These are phyloP conservation scores for Chlorophyllum brunneum DNA, from an alignment of 768 basidiomycete genomes.

Conservation along the genomic window DNA sequence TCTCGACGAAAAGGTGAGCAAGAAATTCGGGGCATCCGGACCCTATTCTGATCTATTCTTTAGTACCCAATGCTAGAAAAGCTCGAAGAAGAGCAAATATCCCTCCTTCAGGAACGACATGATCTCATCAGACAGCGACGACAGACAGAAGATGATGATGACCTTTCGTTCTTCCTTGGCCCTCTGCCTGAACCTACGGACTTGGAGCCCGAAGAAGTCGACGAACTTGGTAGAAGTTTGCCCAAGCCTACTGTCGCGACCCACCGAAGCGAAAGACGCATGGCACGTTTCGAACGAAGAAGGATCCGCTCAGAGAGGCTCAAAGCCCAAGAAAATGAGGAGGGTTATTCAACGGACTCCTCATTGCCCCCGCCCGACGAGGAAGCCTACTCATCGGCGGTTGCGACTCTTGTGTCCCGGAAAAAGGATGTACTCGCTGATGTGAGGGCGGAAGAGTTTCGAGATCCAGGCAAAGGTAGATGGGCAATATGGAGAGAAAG, in stretches of 20 bases:
- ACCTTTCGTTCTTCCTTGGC: conserved; percentile 69
- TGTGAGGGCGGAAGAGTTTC: conserved; percentile 81
- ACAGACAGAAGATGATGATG: conserved; percentile 74
- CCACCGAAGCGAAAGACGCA: conserved; percentile 50
- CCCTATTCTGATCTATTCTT: conserved; percentile 3
- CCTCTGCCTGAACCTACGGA: conserved; percentile 28
- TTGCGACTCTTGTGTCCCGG: conserved; percentile 46
- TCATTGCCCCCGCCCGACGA: conserved; percentile 64
- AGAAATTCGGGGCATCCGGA: conserved; percentile 8
- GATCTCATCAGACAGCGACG: conserved; percentile 70
- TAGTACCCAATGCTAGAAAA: conserved; percentile 78
- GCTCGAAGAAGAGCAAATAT: conserved; percentile 71
- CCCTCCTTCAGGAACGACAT: conserved; percentile 68
- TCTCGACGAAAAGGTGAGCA: conserved; percentile 77
- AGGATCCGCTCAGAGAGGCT: conserved; percentile 33
- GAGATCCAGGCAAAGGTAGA: conserved; percentile 66
- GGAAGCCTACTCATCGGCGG: conserved; percentile 64
- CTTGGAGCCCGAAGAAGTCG: conserved; percentile 37
- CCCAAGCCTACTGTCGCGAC: conserved; percentile 42
- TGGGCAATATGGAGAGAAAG: conserved; percentile 70
- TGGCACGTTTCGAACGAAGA: conserved; percentile 57
- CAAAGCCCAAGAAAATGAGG: conserved; percentile 42
- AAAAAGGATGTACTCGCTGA: conserved; percentile 67
- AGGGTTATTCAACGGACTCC: conserved; percentile 88
- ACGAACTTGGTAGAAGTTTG: conserved; percentile 58